Evolutionary conservation across 2,329 filamentous ascomycete genomes (phyloP), one percentile per base, ranked within the genome.

Genomic region (Arthrobotrys entomopaga): DNA sequence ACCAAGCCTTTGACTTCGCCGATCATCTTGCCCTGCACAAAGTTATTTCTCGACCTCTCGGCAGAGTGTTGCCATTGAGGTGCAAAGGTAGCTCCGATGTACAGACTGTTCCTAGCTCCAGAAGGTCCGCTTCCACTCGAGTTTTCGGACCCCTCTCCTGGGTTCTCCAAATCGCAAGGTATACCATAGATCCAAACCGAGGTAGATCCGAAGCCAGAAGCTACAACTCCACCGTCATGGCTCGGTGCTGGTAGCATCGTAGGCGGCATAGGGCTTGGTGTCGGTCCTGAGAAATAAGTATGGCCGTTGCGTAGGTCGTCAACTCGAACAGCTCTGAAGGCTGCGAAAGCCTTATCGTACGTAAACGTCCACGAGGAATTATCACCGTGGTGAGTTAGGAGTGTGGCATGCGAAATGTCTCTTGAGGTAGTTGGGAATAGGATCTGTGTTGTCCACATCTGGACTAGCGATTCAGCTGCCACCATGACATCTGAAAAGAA

Each of bases 361-460:
- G 90, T 89, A 77, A 94, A 90, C 0, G 91, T 87, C 90, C 90
- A 94, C 73, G 84, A 86, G 24, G 90, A 88, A 80, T 92, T 91
- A 64, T 88, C 86, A 43, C 86, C 82, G 57, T 84, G 83, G n/a
- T 81, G 81, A 19, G 83, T 82, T 15, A 94, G 83, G 52, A 94
- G 81, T 0, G 90, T 88, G 19, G 90, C 90, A 81, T 93, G 90
- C 77, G 90, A 92, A 79, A 90, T 93, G 77, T 91, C 89, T 57
- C 88, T 87, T 77, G 89, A 92, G n/a, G 88, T 89, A 77, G 93
- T 91, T 2, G 91, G 91, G 66, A 94, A 94, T 2, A 95, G 83
- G 52, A 95, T 93, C 38, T 92, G 93, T 0, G 91, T 92, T 5
- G 91, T 94, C 91, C 91, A 95, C 79, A 94, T 86, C 22, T 89